A percentile compares a stretch with the other conserved stretches of the same genome.
Conservation (phyloP, 2,329 filamentous ascomycete species). For the Fusarium oligoseptatum region DNA sequence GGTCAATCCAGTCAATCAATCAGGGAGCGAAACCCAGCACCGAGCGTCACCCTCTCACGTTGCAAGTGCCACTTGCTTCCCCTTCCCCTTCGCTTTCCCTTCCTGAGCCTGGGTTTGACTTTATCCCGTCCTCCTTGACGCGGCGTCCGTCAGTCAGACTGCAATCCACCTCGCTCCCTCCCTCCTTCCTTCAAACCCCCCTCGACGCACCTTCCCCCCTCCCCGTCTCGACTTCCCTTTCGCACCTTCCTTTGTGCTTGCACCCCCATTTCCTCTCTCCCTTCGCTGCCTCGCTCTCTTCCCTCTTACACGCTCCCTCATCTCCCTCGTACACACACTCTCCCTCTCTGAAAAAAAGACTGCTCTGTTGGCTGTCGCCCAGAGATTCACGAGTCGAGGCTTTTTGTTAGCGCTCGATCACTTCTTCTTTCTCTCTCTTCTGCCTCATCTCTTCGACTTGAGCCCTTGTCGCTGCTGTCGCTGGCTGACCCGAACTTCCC, state of each 20-base stretch:
- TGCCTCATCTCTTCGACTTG: slow-evolving; percentile 34
- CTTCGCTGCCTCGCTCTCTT: slow-evolving; percentile 44
- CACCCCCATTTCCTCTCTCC: slow-evolving; percentile 46
- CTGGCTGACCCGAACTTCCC: slow-evolving; percentile 41
- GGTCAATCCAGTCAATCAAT: slow-evolving; percentile 39
- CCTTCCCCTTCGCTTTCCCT: slow-evolving; percentile 13
- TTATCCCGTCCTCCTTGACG: slow-evolving; percentile 34
- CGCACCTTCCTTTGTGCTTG: slow-evolving; percentile 45
- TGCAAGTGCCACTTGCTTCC: slow-evolving; percentile 39
- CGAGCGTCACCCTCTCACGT: slow-evolving; percentile 36
- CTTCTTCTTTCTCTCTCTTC: slow-evolving; percentile 39
- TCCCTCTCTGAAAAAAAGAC: slow-evolving; percentile 37
- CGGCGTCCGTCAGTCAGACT: slow-evolving; percentile 29
- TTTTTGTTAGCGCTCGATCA: slow-evolving; percentile 65
- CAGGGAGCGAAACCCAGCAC: slow-evolving; percentile 37
- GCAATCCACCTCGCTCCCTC: slow-evolving; percentile 41
- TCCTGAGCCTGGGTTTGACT: slow-evolving; percentile 40
- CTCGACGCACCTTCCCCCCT: slow-evolving; percentile 36
- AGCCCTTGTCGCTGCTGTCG: slow-evolving; percentile 41
- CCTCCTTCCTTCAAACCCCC: slow-evolving; percentile 35
- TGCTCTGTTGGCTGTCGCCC: slow-evolving; percentile 36
- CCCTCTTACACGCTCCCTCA: slow-evolving; percentile 46
- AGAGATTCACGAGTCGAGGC: slow-evolving; percentile 53
- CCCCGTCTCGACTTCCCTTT: slow-evolving; percentile 40
- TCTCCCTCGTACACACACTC: slow-evolving; percentile 44